Evolutionary conservation across 352 stramenopile genomes (phyloP).

Genomic region (Globisporangium cylindrosporum): DNA sequence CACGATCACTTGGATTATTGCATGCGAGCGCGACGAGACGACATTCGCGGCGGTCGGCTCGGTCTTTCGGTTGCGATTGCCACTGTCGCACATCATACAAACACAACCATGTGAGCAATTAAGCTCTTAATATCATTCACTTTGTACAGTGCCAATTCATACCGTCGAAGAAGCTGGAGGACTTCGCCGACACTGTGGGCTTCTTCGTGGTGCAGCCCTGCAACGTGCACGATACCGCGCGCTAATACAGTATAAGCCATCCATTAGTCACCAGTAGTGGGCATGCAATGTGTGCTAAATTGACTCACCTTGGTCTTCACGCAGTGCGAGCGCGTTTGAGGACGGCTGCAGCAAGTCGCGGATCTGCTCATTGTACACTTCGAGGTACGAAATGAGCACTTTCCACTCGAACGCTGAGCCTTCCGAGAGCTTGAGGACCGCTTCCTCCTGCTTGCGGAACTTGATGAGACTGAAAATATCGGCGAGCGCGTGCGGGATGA

Average conservation of each 20-base stretch:
- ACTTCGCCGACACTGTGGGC: constrained; percentile 46
- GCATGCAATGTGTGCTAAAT: background rate
- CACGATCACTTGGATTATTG: constrained; percentile 75
- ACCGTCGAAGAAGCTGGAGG: constrained; percentile 43
- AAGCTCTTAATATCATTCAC: background rate
- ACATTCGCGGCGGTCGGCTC: constrained; percentile 80
- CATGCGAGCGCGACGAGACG: constrained; percentile 80
- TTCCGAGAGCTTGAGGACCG: constrained; percentile 34
- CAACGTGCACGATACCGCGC: constrained; percentile 50
- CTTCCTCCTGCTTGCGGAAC: constrained; percentile 53
- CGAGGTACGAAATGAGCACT: constrained; percentile 85
- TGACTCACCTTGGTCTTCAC: constrained; percentile 44
- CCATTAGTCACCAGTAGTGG: background rate
- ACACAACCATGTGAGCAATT: background rate
- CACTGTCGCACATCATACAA: constrained; percentile 17
- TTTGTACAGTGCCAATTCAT: constrained; percentile 4
- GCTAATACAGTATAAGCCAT: constrained; percentile 17
- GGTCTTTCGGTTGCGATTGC: constrained; percentile 53
- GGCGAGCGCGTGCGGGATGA: constrained; percentile 72
- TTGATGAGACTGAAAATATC: constrained; percentile 71
- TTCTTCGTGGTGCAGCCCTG: constrained; percentile 46
- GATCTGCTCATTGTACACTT: constrained; percentile 94
- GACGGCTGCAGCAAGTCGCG: constrained; percentile 81
- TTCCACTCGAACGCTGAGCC: constrained; percentile 65
- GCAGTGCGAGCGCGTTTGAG: constrained; percentile 28